These are phyloP conservation scores for Boehmeria nivea DNA, from an alignment of 306 rosid species.

Conservation along the genomic window DNA sequence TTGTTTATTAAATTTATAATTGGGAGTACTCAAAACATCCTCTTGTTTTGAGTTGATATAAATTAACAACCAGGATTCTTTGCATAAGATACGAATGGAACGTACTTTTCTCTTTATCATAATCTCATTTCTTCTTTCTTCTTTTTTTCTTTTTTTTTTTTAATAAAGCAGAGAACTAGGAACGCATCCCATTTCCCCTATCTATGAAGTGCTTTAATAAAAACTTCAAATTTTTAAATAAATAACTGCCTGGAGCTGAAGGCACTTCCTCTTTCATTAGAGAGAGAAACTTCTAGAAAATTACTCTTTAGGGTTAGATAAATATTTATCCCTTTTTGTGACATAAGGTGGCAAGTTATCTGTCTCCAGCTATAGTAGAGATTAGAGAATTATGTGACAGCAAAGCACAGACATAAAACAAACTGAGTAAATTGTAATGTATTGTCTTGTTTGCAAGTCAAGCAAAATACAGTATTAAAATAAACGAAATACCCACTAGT, in stretches of 20 bases:
- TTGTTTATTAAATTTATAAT: too few relatives aligned
- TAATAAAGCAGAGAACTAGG: too few relatives aligned
- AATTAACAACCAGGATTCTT: background rate
- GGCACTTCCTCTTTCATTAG: constrained; percentile 1
- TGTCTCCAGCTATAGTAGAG: constrained; percentile 13
- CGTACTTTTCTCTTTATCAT: background rate
- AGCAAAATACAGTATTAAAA: constrained; percentile 10
- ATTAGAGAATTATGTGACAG: constrained; percentile 18
- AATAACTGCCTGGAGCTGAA: background rate
- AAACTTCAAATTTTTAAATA: background rate
- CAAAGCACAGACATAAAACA: constrained; percentile 20
- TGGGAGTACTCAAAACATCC: too few relatives aligned
- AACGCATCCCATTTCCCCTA: background rate
- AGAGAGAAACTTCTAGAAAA: background rate
- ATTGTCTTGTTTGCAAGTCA: constrained; percentile 16
- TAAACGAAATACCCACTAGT: background rate
- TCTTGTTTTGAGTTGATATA: too few relatives aligned
- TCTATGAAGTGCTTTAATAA: too few relatives aligned
- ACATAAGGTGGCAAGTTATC: constrained; percentile 6
- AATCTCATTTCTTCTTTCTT: too few relatives aligned
- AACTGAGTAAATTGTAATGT: constrained; percentile 16
- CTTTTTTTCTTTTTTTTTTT: too few relatives aligned
- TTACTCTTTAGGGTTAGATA: background rate
- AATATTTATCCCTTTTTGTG: constrained; percentile 5
- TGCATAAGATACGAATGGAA: background rate